These are phyloP conservation scores for Nemania bipapillata DNA, from an alignment of 2,329 filamentous ascomycete species.

Conservation along the genomic window DNA sequence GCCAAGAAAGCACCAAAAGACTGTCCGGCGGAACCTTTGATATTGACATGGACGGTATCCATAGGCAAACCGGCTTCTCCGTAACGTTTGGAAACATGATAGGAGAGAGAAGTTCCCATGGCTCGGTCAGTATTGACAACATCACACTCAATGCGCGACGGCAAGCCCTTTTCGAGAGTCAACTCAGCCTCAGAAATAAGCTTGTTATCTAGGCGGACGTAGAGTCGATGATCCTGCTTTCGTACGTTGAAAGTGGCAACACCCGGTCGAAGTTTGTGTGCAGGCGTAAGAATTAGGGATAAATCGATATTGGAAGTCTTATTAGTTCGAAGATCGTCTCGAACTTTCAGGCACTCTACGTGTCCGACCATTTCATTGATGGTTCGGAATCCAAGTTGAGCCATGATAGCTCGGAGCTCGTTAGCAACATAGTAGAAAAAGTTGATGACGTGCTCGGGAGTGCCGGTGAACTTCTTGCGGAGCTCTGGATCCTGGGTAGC, in stretches of 20 bases:
- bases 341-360: conserved; percentile 84
- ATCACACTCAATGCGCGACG: conserved; percentile 92
- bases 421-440: conserved; percentile 99
- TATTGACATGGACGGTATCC: conserved; percentile 95
- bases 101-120: conserved; percentile 91
- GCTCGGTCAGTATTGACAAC: conserved; percentile 96
- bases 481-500: conserved; percentile 95
- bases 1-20: conserved; percentile 96
- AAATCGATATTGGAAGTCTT: conserved; percentile 95
- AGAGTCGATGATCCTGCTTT: conserved; percentile 95
- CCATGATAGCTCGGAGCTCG: conserved; percentile 96
- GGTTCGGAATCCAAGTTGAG: conserved; percentile 90
- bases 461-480: conserved; percentile 90
- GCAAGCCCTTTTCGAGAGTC: conserved; percentile 91
- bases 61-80: conserved; percentile 88
- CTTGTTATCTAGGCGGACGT: conserved; percentile 95
- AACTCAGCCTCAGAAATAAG: conserved; percentile 94
- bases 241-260: conserved; percentile 97
- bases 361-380: conserved; percentile 98
- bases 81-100: conserved; percentile 93
- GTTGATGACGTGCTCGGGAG: conserved; percentile 96
- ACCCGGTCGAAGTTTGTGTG: conserved; percentile 92
- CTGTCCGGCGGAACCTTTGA: conserved; percentile 94
- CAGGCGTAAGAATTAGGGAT: conserved; percentile 90
- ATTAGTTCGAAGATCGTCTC: conserved; percentile 84